phyloP scores from a whole-genome alignment of 2,329 filamentous ascomycete genomes.

The Capronia americana region DNA sequence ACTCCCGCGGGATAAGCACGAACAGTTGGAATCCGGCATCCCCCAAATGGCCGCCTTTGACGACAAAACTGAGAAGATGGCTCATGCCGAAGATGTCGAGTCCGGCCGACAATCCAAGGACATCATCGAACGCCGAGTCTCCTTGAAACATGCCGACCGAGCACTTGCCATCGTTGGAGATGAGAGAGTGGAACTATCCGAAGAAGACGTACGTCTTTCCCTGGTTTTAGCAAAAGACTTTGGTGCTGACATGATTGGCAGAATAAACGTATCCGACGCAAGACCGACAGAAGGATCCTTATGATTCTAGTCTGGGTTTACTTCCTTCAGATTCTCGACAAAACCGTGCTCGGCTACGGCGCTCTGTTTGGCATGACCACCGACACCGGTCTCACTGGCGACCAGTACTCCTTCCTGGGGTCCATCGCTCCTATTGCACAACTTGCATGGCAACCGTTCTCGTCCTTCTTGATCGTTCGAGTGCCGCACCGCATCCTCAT shows the following conservation, averaged over 20 bases:
- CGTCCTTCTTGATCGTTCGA: conserved; percentile 65
- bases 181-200: conserved; percentile 44
- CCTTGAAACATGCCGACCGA: conserved; percentile 36
- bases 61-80: conserved; percentile 29
- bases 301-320: conserved; percentile 54
- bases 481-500: conserved; percentile 66
- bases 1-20: neutral
- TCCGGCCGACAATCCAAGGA: conserved; percentile 25
- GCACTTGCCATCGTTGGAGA: conserved; percentile 38
- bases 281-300: conserved; percentile 67
- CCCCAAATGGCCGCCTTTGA: conserved; percentile 27
- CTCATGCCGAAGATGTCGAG: conserved; percentile 36
- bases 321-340: conserved; percentile 62
- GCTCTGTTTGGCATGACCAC: conserved; percentile 62
- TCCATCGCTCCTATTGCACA: conserved; percentile 67
- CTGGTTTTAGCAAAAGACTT: neutral
- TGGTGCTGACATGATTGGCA: conserved; percentile 34
- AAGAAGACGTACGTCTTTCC: conserved; percentile 45
- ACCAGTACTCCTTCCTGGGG: conserved; percentile 64
- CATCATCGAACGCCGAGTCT: conserved; percentile 21
- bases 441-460: conserved; percentile 66
- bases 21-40: neutral
- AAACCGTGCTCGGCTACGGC: conserved; percentile 63
- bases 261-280: conserved; percentile 64
- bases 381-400: conserved; percentile 59